phyloP scores from a whole-genome alignment of 371 early-diverging fungal species.

The Syncephalastrum contaminatum region DNA sequence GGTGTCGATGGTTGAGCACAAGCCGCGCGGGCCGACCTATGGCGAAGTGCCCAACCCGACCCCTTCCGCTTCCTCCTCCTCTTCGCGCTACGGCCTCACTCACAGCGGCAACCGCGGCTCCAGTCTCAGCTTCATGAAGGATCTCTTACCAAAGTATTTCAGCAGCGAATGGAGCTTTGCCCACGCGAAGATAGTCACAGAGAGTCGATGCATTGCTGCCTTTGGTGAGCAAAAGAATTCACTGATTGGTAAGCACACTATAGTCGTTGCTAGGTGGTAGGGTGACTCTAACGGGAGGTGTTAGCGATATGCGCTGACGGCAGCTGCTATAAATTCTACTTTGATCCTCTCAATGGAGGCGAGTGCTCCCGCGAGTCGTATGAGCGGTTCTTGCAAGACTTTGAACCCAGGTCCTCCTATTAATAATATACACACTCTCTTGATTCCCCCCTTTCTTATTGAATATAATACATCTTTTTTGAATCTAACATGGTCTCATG shows the following conservation, averaged over 20 bases:
- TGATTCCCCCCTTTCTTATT: too few species aligned
- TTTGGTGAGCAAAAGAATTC: constrained; percentile 77
- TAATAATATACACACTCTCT: too few species aligned
- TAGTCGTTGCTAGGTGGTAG: background rate
- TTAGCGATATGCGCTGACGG: constrained; percentile 85
- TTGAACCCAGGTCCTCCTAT: too few species aligned
- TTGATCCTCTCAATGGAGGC: constrained; percentile 83
- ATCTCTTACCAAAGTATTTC: constrained; percentile 90
- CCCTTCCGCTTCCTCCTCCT: constrained; percentile 1
- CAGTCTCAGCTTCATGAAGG: constrained; percentile 85
- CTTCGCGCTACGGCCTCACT: constrained; percentile 35
- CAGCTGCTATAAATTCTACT: constrained; percentile 78
- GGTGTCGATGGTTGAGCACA: constrained; percentile 35
- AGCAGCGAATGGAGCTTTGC: constrained; percentile 94
- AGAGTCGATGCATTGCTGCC: constrained; percentile 77
- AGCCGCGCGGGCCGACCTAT: constrained; percentile 56
- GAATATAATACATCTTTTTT: too few species aligned
- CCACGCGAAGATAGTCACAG: constrained; percentile 77
- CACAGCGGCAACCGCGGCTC: constrained; percentile 45
- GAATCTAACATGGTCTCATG: too few species aligned
- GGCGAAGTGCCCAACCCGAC: constrained; percentile 46
- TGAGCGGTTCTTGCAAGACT: constrained; percentile 47
- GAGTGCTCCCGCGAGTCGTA: constrained; percentile 70
- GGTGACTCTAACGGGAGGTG: background rate
- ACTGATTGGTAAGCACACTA: constrained; percentile 56